A percentile compares a stretch with the other conserved stretches of the same genome.
Evolutionary conservation across 495 filamentous ascomycete species (phyloP).

Genomic region (Aspergillus nanangensis): DNA sequence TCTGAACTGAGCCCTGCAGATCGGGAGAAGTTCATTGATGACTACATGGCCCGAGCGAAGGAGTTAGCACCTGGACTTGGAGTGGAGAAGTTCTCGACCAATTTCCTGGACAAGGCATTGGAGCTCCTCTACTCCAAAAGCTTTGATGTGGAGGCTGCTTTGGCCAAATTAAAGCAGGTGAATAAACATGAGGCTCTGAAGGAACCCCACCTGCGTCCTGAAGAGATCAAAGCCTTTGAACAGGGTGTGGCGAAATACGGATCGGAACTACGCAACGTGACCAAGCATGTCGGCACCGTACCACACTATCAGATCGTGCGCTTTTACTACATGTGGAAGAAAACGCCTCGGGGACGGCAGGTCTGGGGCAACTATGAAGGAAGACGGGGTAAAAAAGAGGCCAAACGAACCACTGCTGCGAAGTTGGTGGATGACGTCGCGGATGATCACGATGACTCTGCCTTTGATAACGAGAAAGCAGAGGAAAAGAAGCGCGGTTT

Average conservation of each 20-base stretch:
- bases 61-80: constrained; percentile 56
- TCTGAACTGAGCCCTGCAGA: constrained; percentile 33
- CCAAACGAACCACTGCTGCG: constrained; percentile 53
- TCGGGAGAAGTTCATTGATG: constrained; percentile 56
- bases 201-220: constrained; percentile 73
- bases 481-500: constrained; percentile 72
- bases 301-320: constrained; percentile 75
- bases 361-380: constrained; percentile 88
- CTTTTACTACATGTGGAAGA: constrained; percentile 98
- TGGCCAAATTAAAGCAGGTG: constrained; percentile 62
- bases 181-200: constrained; percentile 73
- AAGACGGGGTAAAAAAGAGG: constrained; percentile 83
- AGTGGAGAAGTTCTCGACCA: constrained; percentile 67
- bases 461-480: constrained; percentile 91
- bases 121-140: constrained; percentile 65
- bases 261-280: constrained; percentile 81
- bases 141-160: constrained; percentile 67
- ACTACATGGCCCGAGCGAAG: constrained; percentile 69
- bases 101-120: constrained; percentile 83
- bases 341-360: constrained; percentile 75
- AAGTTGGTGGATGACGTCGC: constrained; percentile 89
- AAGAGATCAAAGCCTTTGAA: constrained; percentile 85
- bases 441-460: constrained; percentile 90
- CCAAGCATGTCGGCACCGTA: constrained; percentile 72
- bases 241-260: constrained; percentile 88